phyloP scores from a whole-genome alignment of 2,329 filamentous ascomycete species.

The Aspergillus novofumigatus region DNA sequence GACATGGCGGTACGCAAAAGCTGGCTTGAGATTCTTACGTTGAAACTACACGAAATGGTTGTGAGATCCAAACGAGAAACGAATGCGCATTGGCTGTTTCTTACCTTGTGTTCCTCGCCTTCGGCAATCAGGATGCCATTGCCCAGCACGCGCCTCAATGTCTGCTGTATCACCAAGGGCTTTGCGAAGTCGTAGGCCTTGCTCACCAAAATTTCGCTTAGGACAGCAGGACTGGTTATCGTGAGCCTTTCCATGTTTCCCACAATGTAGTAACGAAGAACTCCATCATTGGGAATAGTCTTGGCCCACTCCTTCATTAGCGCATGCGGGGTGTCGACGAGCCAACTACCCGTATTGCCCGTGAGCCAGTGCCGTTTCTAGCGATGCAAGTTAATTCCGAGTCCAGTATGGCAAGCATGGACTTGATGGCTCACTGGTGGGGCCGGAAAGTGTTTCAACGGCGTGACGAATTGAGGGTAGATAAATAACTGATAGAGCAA shows the following conservation, averaged over 20 bases:
- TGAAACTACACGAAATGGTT: not conserved
- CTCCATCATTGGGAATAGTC: conserved; percentile 46
- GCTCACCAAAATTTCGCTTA: conserved; percentile 48
- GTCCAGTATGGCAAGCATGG: not conserved
- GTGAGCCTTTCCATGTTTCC: conserved; percentile 45
- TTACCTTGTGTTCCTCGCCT: conserved; percentile 12
- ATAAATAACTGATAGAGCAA: not conserved
- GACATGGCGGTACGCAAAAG: not conserved
- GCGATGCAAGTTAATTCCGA: not conserved
- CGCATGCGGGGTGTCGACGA: conserved; percentile 1
- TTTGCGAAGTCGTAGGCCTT: conserved; percentile 26
- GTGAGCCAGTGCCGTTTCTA: not conserved
- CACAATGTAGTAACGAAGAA: conserved; percentile 46
- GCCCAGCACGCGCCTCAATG: conserved; percentile 11
- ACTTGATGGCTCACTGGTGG: not conserved
- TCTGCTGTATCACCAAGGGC: not conserved
- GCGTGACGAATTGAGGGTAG: not conserved
- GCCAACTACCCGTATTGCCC: not conserved
- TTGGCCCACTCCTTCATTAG: conserved; percentile 37
- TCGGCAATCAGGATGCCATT: conserved; percentile 14
- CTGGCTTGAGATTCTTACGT: not conserved
- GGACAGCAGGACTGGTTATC: conserved; percentile 43
- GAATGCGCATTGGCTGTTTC: not conserved
- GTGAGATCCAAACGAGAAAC: not conserved
- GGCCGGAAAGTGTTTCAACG: not conserved